phyloP scores from a whole-genome alignment of 2,329 filamentous ascomycete genomes.

The Aspergillus glaucus region DNA sequence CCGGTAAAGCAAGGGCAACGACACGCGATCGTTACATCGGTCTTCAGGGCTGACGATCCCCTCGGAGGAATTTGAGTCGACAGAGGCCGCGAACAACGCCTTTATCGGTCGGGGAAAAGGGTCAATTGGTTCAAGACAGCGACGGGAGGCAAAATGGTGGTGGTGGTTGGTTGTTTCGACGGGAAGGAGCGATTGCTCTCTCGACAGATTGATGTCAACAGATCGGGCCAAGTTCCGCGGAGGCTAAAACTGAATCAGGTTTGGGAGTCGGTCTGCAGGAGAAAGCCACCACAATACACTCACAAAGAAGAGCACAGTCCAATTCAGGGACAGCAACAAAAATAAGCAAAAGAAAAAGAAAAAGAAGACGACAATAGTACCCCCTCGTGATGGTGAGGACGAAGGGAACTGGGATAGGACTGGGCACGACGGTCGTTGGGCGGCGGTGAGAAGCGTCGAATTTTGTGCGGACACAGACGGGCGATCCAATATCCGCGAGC shows the following conservation, averaged over 20 bases:
- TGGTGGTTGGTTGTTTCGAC: neutral
- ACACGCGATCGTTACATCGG: conserved; percentile 1
- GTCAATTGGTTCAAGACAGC: neutral
- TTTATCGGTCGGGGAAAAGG: neutral
- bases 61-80: conserved; percentile 1
- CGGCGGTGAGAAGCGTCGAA: conserved; percentile 4
- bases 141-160: neutral
- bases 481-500: conserved; percentile 2
- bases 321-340: neutral
- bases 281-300: neutral
- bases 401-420: neutral
- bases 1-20: conserved; percentile 14
- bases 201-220: conserved; percentile 1
- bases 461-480: conserved; percentile 4
- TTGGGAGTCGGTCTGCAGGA: neutral
- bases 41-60: neutral
- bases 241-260: neutral
- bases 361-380: neutral
- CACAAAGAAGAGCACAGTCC: neutral
- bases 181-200: neutral
- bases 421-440: neutral
- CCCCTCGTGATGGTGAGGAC: neutral
- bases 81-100: conserved; percentile 1
- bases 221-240: neutral
- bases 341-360: neutral